Conservation (phyloP, 1,284 basidiomycete genomes). For the Tylopilus sp. region DNA sequence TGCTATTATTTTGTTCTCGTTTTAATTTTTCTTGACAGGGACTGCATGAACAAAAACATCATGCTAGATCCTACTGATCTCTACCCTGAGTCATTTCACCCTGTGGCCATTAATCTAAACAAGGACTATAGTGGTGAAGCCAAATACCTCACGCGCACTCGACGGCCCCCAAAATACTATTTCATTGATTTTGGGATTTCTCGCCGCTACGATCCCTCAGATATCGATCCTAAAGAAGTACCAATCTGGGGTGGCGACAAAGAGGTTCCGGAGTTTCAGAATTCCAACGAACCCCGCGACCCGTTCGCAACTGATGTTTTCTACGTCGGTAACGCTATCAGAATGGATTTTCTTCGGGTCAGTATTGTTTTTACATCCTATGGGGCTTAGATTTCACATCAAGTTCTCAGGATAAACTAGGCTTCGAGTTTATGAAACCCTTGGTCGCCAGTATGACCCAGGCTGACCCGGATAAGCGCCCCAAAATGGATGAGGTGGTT, state of each 20-base stretch:
- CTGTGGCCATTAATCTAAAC: neutral
- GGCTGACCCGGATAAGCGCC: no score
- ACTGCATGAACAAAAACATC: conserved; percentile 49
- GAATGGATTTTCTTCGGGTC: neutral
- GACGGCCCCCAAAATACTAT: no score
- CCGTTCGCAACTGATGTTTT: neutral
- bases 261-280: conserved; percentile 1
- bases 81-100: conserved; percentile 26
- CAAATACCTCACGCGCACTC: conserved; percentile 19
- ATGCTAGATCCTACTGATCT: conserved; percentile 46
- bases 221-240: neutral
- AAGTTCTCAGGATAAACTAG: no score
- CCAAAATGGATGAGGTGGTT: no score
- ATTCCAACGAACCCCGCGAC: neutral
- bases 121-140: conserved; percentile 11
- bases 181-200: conserved; percentile 3
- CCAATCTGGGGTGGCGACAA: neutral
- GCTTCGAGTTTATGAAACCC: no score
- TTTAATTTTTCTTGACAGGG: conserved; percentile 40
- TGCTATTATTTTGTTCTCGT: neutral
- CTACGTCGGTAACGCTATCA: neutral
- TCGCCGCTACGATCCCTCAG: neutral
- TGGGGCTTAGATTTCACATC: no score
- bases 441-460: no score
- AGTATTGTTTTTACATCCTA: neutral